These are phyloP conservation scores for Achlya hypogyna DNA, from an alignment of 352 stramenopile species.

Conservation along the genomic window DNA sequence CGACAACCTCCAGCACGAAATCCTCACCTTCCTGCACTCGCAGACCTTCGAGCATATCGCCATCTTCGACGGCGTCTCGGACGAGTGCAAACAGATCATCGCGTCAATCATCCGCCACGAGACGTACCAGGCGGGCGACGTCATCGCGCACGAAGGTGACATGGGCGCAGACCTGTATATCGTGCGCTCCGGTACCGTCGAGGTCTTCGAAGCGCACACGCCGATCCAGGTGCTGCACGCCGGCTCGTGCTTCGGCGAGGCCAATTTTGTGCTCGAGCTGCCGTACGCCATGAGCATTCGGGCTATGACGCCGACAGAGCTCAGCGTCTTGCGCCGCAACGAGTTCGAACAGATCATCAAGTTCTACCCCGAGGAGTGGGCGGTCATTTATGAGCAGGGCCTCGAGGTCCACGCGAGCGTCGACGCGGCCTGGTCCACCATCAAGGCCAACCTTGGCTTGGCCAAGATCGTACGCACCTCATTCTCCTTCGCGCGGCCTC, in stretches of 20 bases:
- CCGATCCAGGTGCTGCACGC: constrained; percentile 44
- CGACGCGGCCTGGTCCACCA: background rate
- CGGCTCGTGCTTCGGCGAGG: constrained; percentile 52
- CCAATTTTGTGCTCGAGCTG: constrained; percentile 40
- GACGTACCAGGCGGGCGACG: constrained; percentile 56
- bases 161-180: constrained; percentile 68
- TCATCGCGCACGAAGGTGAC: constrained; percentile 43
- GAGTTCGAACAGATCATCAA: constrained; percentile 28
- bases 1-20: constrained; percentile 47
- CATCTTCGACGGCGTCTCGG: constrained; percentile 44
- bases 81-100: constrained; percentile 56
- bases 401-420: background rate
- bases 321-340: constrained; percentile 26
- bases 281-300: constrained; percentile 9
- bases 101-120: constrained; percentile 47
- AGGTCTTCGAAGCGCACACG: constrained; percentile 45
- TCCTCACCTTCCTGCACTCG: constrained; percentile 61
- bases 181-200: constrained; percentile 45
- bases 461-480: constrained; percentile 42
- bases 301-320: constrained; percentile 9
- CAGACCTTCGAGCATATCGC: constrained; percentile 50
- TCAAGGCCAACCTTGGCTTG: constrained; percentile 7
- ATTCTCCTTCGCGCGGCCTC: constrained; percentile 32
- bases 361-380: constrained; percentile 20
- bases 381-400: constrained; percentile 6